A percentile compares a stretch with the other conserved stretches of the same genome.
These are phyloP conservation scores for Colletotrichum graminicola DNA, from an alignment of 2,329 filamentous ascomycete species.

Conservation along the genomic window DNA sequence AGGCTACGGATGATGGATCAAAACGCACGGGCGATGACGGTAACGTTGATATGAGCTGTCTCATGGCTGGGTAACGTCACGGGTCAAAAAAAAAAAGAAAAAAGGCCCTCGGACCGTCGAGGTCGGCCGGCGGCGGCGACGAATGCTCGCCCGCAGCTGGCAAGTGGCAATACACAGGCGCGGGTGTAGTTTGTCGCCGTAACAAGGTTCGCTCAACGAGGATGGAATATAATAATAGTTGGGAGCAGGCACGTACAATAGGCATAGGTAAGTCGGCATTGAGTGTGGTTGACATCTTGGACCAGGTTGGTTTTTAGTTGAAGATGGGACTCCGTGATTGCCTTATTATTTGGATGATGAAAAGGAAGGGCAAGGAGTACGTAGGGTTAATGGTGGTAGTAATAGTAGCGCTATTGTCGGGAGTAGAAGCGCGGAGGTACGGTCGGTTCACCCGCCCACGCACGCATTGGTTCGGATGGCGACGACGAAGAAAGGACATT, in stretches of 20 bases:
- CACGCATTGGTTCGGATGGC: slow-evolving; percentile 9
- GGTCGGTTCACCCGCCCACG: slow-evolving; percentile 8
- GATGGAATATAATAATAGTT: neutral
- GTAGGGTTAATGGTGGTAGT: neutral
- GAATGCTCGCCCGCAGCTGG: neutral
- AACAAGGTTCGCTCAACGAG: neutral
- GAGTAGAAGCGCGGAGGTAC: neutral
- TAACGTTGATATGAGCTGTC: too few relatives aligned
- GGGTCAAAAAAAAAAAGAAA: neutral
- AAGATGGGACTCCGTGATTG: neutral
- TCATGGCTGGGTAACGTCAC: neutral
- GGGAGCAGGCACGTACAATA: too few relatives aligned
- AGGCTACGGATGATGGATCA: neutral
- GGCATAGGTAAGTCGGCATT: too few relatives aligned
- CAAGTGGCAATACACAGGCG: neutral
- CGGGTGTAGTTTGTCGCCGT: neutral
- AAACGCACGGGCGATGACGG: neutral
- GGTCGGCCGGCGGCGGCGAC: neutral
- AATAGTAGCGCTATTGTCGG: neutral
- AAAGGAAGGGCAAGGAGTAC: neutral
- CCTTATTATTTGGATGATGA: neutral
- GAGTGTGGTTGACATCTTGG: neutral
- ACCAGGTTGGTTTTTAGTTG: neutral
- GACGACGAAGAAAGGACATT: neutral
- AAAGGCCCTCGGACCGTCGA: neutral